A percentile compares a stretch with the other conserved stretches of the same genome.
phyloP scores from a whole-genome alignment of 148 eudicot species.

The Beta vulgaris region DNA sequence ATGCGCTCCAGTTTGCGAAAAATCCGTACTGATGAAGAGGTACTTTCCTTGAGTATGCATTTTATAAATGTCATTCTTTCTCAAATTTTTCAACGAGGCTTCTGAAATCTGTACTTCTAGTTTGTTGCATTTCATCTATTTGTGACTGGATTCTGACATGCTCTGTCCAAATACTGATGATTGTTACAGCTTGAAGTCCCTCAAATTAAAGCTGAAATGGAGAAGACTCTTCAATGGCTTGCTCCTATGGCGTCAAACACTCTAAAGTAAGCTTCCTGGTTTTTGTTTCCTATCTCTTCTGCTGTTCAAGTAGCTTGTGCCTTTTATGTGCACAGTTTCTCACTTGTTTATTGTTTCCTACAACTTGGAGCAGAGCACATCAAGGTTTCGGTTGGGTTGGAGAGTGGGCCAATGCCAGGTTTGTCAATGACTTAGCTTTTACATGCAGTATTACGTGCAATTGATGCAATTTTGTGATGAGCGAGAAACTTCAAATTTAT shows the following conservation, averaged over 20 bases:
- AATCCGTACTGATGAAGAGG: conserved; percentile 54
- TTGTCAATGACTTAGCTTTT: conserved; percentile 22
- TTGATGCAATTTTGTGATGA: neutral
- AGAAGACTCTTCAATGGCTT: conserved; percentile 85
- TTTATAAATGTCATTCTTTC: conserved; percentile 3
- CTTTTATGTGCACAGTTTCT: neutral
- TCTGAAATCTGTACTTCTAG: neutral
- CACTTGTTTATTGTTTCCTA: conserved; percentile 1
- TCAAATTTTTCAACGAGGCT: neutral
- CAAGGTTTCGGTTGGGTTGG: conserved; percentile 99
- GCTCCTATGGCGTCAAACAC: conserved; percentile 92
- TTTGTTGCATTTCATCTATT: neutral
- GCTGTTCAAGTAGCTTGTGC: neutral
- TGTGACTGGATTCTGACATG: conserved; percentile 11
- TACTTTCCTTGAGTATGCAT: conserved; percentile 23
- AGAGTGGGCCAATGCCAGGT: conserved; percentile 97
- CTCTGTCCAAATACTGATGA: neutral
- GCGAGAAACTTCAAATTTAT: no score
- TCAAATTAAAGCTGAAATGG: conserved; percentile 92
- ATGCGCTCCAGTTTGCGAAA: conserved; percentile 61
- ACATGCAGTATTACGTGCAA: neutral
- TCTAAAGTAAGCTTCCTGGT: conserved; percentile 50
- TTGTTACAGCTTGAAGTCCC: conserved; percentile 61
- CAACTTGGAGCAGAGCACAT: conserved; percentile 57
- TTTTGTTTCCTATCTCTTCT: no score